Evolutionary conservation across 371 early-diverging fungal species (phyloP).

Genomic region (Mortierella sp.): DNA sequence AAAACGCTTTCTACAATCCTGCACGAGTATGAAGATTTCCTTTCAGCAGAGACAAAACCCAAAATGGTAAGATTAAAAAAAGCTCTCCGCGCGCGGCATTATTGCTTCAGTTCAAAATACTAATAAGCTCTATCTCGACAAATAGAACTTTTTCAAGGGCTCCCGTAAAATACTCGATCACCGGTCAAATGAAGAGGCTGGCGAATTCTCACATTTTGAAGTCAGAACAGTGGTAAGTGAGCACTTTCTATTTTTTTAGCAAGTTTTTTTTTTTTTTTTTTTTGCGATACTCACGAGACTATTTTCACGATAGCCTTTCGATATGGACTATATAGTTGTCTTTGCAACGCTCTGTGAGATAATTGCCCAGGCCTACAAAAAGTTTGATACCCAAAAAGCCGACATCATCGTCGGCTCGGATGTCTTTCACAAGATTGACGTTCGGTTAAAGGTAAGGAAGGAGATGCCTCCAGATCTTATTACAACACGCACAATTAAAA

Average conservation of each 20-base stretch:
- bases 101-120: not conserved
- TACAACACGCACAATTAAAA: not conserved
- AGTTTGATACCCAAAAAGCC: conserved; percentile 27
- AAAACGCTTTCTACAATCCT: conserved; percentile 19
- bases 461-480: not conserved
- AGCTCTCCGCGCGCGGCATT: no score
- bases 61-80: conserved; percentile 27
- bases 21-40: conserved; percentile 38
- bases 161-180: conserved; percentile 16
- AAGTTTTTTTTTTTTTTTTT: no score
- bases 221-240: conserved; percentile 26
- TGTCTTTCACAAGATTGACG: conserved; percentile 33
- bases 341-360: conserved; percentile 39
- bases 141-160: conserved; percentile 34
- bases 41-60: conserved; percentile 21
- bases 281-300: not conserved
- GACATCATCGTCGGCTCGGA: conserved; percentile 12
- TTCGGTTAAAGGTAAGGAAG: conserved; percentile 31
- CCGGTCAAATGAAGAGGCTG: conserved; percentile 29
- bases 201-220: conserved; percentile 35
- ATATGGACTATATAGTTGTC: conserved; percentile 37
- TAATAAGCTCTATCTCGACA: not conserved
- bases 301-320: conserved; percentile 22
- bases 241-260: not conserved
- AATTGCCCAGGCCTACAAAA: conserved; percentile 29